Percentiles rank a stretch among this genome's conserved stretches.
Conservation (phyloP, 176 grass and related monocot species). For the Olyra latifolia region DNA sequence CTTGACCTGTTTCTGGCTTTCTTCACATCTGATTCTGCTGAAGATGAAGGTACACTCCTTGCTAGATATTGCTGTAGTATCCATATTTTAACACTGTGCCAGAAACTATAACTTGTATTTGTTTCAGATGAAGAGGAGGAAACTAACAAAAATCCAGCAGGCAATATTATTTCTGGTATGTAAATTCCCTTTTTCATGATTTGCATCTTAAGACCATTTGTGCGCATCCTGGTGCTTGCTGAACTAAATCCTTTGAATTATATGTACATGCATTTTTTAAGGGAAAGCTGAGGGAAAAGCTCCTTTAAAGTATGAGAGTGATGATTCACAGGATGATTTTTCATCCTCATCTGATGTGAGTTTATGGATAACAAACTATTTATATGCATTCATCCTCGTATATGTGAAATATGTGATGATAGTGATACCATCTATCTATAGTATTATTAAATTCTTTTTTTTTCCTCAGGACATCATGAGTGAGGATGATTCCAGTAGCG, state of each 20-base stretch:
- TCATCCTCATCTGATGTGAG: slow-evolving; percentile 11
- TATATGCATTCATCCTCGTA: background rate
- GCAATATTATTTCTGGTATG: slow-evolving; percentile 1
- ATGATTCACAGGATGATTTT: slow-evolving; percentile 35
- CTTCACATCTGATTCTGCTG: slow-evolving; percentile 7
- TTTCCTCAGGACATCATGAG: background rate
- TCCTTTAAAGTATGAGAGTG: background rate
- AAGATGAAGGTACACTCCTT: slow-evolving; percentile 24
- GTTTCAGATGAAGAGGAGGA: slow-evolving; percentile 33
- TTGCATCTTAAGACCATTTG: background rate
- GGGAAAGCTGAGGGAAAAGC: slow-evolving; percentile 28
- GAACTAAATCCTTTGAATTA: background rate
- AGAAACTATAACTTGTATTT: background rate
- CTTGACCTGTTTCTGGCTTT: slow-evolving; percentile 13
- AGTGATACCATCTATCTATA: background rate
- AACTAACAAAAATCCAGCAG: background rate
- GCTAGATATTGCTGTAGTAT: background rate
- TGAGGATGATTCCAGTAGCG: slow-evolving; percentile 26
- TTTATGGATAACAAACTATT: background rate
- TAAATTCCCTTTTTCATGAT: background rate
- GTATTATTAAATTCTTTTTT: background rate
- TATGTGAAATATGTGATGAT: background rate
- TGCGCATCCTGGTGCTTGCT: background rate
- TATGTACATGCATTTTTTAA: slow-evolving; percentile 18
- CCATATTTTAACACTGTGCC: background rate